Evolutionary conservation across 768 basidiomycete genomes (phyloP).

Genomic region (Tubosaeta brunneosetosa): DNA sequence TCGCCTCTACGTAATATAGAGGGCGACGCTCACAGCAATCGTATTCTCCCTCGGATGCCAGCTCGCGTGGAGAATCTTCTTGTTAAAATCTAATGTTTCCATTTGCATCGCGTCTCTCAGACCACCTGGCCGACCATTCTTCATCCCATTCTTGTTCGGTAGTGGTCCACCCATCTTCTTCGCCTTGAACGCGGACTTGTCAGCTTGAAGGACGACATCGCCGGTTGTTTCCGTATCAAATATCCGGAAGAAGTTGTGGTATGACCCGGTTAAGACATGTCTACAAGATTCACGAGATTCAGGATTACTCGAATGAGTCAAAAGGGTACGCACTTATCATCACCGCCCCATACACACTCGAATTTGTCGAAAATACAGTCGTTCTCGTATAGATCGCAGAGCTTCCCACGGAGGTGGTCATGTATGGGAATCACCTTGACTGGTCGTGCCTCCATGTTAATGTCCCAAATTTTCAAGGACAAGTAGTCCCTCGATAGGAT

Average conservation of each 20-base stretch:
- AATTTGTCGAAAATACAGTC: constrained; percentile 99
- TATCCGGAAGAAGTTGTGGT: constrained; percentile 99
- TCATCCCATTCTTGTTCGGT: constrained; percentile 61
- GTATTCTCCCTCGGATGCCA: constrained; percentile 99
- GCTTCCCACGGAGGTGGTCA: constrained; percentile 93
- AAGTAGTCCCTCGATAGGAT: constrained; percentile 96
- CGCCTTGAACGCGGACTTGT: constrained; percentile 98
- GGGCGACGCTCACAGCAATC: constrained; percentile 69
- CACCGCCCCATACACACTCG: constrained; percentile 96
- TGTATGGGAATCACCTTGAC: constrained; percentile 98
- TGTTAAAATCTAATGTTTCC: constrained; percentile 88
- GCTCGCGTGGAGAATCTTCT: constrained; percentile 93
- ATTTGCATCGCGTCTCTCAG: constrained; percentile 84
- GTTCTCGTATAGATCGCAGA: constrained; percentile 98
- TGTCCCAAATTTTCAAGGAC: constrained; percentile 98
- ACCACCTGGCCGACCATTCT: constrained; percentile 70
- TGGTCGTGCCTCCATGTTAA: constrained; percentile 97
- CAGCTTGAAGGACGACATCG: constrained; percentile 93
- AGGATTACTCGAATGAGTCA: constrained; percentile 7
- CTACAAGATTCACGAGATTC: constrained; percentile 38
- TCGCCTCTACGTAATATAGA: background rate
- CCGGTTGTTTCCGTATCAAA: constrained; percentile 86
- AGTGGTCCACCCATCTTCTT: constrained; percentile 94
- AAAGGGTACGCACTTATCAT: constrained; percentile 74
- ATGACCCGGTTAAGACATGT: constrained; percentile 97